Conservation (phyloP, 768 basidiomycete genomes). For the Bullera alba region DNA sequence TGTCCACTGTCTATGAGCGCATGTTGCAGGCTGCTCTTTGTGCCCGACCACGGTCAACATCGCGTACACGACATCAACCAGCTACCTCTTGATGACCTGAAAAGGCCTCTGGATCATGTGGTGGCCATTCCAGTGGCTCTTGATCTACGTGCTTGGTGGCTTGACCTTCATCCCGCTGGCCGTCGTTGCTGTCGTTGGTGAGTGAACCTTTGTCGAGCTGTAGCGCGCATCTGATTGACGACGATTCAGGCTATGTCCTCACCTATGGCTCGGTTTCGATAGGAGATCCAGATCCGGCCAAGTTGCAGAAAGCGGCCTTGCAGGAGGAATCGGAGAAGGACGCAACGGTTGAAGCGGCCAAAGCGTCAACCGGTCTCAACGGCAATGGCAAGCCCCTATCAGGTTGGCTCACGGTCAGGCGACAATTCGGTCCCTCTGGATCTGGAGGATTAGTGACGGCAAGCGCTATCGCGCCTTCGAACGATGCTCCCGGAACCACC, state of each 20-base stretch:
- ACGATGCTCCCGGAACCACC: too few species aligned
- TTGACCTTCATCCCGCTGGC: slow-evolving; percentile 80
- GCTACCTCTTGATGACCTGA: too few species aligned
- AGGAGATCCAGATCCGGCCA: slow-evolving; percentile 52
- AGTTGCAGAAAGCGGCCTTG: slow-evolving; percentile 45
- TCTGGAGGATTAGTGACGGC: too few species aligned
- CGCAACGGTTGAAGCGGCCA: slow-evolving; percentile 26
- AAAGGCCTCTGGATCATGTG: too few species aligned
- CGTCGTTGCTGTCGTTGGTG: slow-evolving; percentile 52
- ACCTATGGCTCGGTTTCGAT: slow-evolving; percentile 83
- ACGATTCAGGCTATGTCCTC: slow-evolving; percentile 17
- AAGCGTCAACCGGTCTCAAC: neutral
- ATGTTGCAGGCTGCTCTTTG: too few species aligned
- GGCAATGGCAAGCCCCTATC: slow-evolving; percentile 20
- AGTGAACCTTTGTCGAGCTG: slow-evolving; percentile 3
- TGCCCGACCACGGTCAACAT: too few species aligned
- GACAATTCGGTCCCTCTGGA: slow-evolving; percentile 19
- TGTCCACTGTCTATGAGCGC: too few species aligned
- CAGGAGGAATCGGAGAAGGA: slow-evolving; percentile 29
- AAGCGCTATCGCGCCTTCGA: slow-evolving; percentile 3
- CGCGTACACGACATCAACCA: too few species aligned
- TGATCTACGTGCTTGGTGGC: slow-evolving; percentile 84
- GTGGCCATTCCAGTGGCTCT: slow-evolving; percentile 27
- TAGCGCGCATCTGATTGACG: neutral
- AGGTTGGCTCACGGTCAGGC: slow-evolving; percentile 35